Percentiles rank a stretch among this genome's conserved stretches.
Evolutionary conservation across 441 rosid genomes (phyloP).

Genomic region (Populus hybrid): DNA sequence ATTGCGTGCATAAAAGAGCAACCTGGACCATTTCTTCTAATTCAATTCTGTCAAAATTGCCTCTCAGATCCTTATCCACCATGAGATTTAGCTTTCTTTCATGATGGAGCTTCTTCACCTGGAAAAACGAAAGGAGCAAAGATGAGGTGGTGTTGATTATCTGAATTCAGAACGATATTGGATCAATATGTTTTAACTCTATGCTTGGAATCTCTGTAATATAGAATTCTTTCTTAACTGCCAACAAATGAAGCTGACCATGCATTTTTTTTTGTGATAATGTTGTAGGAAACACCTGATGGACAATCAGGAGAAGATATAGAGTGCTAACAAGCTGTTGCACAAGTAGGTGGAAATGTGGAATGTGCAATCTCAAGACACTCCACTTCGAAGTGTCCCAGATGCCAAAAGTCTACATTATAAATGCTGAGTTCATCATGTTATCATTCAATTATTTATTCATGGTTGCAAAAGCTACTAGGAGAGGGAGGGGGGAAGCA

Average conservation of each 20-base stretch:
- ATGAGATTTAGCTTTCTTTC: constrained; percentile 72
- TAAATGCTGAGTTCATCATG: background rate
- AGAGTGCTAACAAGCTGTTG: background rate
- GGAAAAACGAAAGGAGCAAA: constrained; percentile 14
- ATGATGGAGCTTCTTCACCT: constrained; percentile 90
- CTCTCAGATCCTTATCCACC: constrained; percentile 75
- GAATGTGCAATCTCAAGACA: constrained; percentile 1
- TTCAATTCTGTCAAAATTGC: constrained; percentile 60
- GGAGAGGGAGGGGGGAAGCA: background rate
- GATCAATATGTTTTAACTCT: background rate
- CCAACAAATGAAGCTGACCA: constrained; percentile 1
- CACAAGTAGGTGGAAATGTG: constrained; percentile 1
- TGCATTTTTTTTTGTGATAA: background rate
- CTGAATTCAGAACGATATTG: background rate
- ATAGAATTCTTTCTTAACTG: background rate
- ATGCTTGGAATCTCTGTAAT: background rate
- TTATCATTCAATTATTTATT: background rate
- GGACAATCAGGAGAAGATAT: background rate
- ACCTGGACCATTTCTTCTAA: constrained; percentile 84
- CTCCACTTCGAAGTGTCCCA: background rate
- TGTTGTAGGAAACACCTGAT: background rate
- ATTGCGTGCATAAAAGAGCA: constrained; percentile 81
- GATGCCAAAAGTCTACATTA: background rate
- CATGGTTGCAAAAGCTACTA: background rate
- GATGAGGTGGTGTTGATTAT: background rate